Base-by-base conservation (phyloP, 2,329 filamentous ascomycete genomes). In the Diplodia intermedia region DNA sequence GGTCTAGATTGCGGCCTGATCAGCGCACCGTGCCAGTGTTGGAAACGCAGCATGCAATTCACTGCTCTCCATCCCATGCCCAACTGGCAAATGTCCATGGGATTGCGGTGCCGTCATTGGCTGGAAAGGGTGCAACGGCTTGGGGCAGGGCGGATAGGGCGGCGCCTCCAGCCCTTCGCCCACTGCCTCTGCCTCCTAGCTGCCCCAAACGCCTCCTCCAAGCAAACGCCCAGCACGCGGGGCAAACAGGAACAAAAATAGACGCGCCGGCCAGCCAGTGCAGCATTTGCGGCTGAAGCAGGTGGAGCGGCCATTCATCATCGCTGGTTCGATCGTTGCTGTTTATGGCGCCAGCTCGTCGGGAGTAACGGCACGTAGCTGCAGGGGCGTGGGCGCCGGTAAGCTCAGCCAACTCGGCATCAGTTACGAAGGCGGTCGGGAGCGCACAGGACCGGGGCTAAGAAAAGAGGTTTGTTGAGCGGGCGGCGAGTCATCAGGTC, bases 351-450 rank as follows among this genome's bases (percentile, higher is more conserved):
- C 33, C 60, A 38, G 60, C 43, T 52, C 47, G 43, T 63, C 60
- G 60, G 60, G 60, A 63, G 60, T 52, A 63, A 52, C 60, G 60
- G 60, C 60, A 63, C 60, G 31, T 31, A 23, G n/a, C 23, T 63
- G 60, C 60, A 63, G 60, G 60, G 60, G 60, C 60, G 11, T 20
- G 50, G 43, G 20, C 31, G 60, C 60, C 26, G 38, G 18, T 14
- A 15, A 43, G 14, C 57, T 61, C 57, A 50, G 29, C 43, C 29
- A 50, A 47, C 11, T n/a, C 57, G 15, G 60, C 60, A 8, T 63
- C 60, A 20, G 26, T 52, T 4, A 5, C 33, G 60, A 43, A 33
- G 50, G 60, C 60, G 60, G 60, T 52, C 60, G 50, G 40, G n/a
- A 2, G 18, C 47, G 43, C 60, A 52, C 57, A 62, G 56, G n/a